Evolutionary conservation across 208 protist genomes (phyloP).

Genomic region (Tritrichomonas musculus): DNA sequence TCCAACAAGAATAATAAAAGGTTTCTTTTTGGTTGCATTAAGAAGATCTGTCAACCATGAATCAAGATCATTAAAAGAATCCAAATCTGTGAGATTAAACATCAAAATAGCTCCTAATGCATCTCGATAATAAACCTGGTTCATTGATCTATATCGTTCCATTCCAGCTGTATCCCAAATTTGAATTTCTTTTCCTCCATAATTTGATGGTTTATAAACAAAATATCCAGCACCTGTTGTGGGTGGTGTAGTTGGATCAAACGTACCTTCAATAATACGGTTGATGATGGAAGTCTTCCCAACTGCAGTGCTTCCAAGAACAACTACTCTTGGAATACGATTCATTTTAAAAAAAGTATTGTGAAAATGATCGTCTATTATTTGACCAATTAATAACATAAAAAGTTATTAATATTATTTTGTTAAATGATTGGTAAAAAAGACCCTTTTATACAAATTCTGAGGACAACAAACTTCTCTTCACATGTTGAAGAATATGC

Average conservation of each 20-base stretch:
- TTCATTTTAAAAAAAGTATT: no score
- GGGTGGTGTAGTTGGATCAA: background rate
- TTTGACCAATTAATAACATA: no score
- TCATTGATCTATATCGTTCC: background rate
- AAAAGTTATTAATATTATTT: no score
- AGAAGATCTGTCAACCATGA: background rate
- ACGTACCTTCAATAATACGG: background rate
- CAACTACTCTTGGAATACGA: background rate
- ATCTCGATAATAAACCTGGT: background rate
- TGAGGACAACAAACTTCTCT: no score
- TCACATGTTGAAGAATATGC: no score
- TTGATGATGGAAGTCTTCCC: background rate
- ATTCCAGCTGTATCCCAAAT: conserved; percentile 24
- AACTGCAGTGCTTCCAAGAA: background rate
- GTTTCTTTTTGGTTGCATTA: background rate
- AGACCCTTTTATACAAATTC: no score
- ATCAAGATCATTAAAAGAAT: background rate
- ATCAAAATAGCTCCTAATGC: background rate
- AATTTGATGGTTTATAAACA: background rate
- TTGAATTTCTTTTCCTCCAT: no score
- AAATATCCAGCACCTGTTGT: background rate
- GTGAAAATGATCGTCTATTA: no score
- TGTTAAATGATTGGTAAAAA: no score
- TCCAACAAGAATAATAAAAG: background rate
- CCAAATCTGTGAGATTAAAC: background rate